Evolutionary conservation across 495 filamentous ascomycete species (phyloP), one percentile per base, ranked within the genome.

Genomic region (Bacidia rubella): DNA sequence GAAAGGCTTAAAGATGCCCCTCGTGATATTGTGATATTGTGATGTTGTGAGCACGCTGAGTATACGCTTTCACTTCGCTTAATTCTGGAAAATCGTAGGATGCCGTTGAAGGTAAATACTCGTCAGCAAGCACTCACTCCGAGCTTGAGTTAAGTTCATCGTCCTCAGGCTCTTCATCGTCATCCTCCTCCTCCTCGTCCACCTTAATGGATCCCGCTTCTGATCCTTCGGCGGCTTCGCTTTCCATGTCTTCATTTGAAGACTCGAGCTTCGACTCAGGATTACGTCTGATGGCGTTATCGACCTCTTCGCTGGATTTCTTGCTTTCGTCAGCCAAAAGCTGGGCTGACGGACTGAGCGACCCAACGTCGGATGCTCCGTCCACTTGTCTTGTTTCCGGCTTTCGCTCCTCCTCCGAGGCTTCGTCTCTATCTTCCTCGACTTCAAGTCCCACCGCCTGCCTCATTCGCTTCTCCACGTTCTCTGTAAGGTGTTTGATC

Each of bases 401-500:
- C n/a, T n/a, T n/a, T n/a, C n/a, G n/a, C 29, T 35, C 7, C 29
- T 15, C 29, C 5, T 35, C 29, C 29, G 5, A 15, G 29, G 29
- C 29, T 35, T 35, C 29, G 5, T 35, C 29, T 35, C 29, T 15
- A 5, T 35, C 38, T 17, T 60, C 57, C 21, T 62, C 52, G n/a
- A 48, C 52, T 29, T 53, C 32, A 4, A 57, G 10, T 12, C 57
- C 60, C 21, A 48, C 49, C 26, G 54, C 39, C 25, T 27, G 53
- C 49, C 38, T 55, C 22, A 60, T 52, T 10, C 41, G 22, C 29
- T 53, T 52, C 35, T 62, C 60, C 10, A 51, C 52, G 12, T 54
- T 47, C 10, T 55, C 49, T 25, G 60, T 49, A 17, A 52, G 49
- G 4, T 38, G 43, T 45, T 43, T 52, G 3, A 55, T 38, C 27